A percentile compares a stretch with the other conserved stretches of the same genome.
These are phyloP conservation scores for Hordeum pubiflorum DNA, from an alignment of 202 grass and related monocot species.

Conservation along the genomic window DNA sequence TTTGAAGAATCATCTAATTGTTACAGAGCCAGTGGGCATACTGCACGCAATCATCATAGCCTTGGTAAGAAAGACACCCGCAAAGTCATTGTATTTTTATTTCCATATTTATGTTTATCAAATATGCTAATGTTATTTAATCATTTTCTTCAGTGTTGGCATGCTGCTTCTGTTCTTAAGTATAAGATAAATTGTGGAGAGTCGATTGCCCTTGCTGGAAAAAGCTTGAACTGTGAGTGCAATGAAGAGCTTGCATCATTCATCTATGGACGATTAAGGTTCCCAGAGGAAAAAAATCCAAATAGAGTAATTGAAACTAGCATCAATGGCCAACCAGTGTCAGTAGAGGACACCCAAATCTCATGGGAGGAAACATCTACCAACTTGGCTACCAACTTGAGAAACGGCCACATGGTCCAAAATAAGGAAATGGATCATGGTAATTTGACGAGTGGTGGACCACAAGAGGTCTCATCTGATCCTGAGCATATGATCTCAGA, in stretches of 20 bases:
- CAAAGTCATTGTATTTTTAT: not conserved
- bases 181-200: constrained; percentile 52
- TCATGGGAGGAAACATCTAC: not conserved
- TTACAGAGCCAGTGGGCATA: constrained; percentile 40
- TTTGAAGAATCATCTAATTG: constrained; percentile 75
- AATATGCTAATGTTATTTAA: constrained; percentile 7
- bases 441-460: not conserved
- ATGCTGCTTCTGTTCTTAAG: constrained; percentile 58
- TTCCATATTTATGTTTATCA: not conserved
- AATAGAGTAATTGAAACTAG: constrained; percentile 23
- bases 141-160: constrained; percentile 68
- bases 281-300: constrained; percentile 38
- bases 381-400: not conserved
- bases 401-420: not conserved
- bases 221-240: constrained; percentile 54
- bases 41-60: constrained; percentile 58
- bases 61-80: constrained; percentile 44
- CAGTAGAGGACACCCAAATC: not conserved
- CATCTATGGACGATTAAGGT: constrained; percentile 41
- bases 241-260: constrained; percentile 30
- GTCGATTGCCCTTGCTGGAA: constrained; percentile 51
- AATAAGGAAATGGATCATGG: not conserved
- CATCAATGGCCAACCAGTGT: constrained; percentile 5
- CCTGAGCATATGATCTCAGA: constrained; percentile 1
- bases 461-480: not conserved